These are phyloP conservation scores for Pseudopyrenochaeta lycopersici DNA, from an alignment of 2,329 filamentous ascomycete genomes.

Conservation along the genomic window DNA sequence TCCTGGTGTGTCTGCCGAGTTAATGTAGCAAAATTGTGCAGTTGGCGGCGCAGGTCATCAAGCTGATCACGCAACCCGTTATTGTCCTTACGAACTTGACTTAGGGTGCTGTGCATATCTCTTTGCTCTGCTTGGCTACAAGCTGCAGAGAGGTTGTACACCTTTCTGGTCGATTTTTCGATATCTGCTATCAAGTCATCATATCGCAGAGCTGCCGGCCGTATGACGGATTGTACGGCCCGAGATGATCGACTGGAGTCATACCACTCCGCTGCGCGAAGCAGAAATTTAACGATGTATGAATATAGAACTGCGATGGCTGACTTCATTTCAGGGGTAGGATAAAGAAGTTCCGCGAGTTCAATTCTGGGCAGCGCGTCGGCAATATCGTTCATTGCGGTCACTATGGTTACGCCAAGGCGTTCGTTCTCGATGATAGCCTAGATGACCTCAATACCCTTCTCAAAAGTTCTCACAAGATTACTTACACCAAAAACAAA, in stretches of 20 bases:
- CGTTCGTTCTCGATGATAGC: constrained; percentile 9
- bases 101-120: constrained; percentile 2
- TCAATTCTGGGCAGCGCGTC: constrained; percentile 15
- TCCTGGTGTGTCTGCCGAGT: too few species aligned
- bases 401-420: neutral
- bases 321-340: constrained; percentile 26
- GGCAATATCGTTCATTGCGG: constrained; percentile 12
- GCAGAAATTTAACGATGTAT: constrained; percentile 31
- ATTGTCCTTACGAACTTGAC: too few species aligned
- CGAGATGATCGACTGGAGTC: constrained; percentile 25
- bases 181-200: constrained; percentile 22
- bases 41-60: too few species aligned
- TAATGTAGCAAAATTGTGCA: too few species aligned
- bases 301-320: constrained; percentile 32
- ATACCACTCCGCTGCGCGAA: constrained; percentile 31
- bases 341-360: constrained; percentile 22
- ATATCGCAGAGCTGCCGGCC: constrained; percentile 22
- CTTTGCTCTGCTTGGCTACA: constrained; percentile 7
- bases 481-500: constrained; percentile 26
- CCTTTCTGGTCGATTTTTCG: neutral
- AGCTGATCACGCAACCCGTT: too few species aligned
- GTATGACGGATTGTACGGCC: constrained; percentile 15
- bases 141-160: constrained; percentile 1
- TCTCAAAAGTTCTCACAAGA: neutral
- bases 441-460: neutral